Conservation (phyloP, 768 basidiomycete genomes). For the Polyporus arcularius region DNA sequence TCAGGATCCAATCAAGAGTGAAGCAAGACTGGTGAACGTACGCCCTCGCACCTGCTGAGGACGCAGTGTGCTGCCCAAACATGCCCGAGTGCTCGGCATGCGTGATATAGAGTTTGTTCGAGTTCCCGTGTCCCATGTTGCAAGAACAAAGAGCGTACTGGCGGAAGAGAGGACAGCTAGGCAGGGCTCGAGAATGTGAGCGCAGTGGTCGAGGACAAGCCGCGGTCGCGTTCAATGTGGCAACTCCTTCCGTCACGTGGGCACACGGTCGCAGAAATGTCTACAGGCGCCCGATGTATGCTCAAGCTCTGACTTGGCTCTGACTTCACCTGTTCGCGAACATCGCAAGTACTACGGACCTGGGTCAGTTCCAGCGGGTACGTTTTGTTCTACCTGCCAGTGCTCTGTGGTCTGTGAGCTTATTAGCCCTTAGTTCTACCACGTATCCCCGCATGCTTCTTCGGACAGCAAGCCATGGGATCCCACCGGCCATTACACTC, state of each 20-base stretch:
- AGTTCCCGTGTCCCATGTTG: constrained; percentile 84
- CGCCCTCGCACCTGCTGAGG: constrained; percentile 73
- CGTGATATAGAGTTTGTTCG: constrained; percentile 86
- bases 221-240: neutral
- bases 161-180: neutral
- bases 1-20: neutral
- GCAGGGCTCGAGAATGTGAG: neutral
- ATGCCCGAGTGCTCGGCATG: constrained; percentile 84
- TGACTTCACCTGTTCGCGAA: too few relatives aligned
- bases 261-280: neutral
- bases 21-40: constrained; percentile 34
- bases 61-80: constrained; percentile 75
- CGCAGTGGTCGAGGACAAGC: neutral
- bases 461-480: constrained; percentile 22
- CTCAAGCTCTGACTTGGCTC: neutral
- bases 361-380: too few relatives aligned
- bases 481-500: constrained; percentile 30
- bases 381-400: too few relatives aligned
- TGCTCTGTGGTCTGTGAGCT: neutral
- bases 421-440: constrained; percentile 6
- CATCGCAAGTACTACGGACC: too few relatives aligned
- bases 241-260: neutral
- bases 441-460: constrained; percentile 20
- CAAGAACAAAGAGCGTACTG: neutral
- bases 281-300: neutral